Conservation (phyloP, 2,329 filamentous ascomycete species). For the Aspergillus japonicus region DNA sequence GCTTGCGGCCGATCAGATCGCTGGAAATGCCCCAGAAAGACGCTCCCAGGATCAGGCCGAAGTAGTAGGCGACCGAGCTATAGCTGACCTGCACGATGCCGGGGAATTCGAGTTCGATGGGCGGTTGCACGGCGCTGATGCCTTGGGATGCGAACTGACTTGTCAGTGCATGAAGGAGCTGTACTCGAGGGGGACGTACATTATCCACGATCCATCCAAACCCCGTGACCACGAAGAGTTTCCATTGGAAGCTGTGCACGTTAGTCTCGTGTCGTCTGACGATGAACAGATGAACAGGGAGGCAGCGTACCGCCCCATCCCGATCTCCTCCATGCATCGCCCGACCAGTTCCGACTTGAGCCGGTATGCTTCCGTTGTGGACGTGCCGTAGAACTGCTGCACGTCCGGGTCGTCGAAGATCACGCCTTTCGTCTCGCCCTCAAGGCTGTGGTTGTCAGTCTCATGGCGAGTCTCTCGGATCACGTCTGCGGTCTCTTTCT, state of each 20-base stretch:
- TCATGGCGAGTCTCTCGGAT: too few species aligned
- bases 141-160: constrained; percentile 29
- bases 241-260: constrained; percentile 49
- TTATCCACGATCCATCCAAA: constrained; percentile 72
- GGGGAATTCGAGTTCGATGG: constrained; percentile 27
- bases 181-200: constrained; percentile 12
- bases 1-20: constrained; percentile 45
- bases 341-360: constrained; percentile 33
- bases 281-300: background rate
- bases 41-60: constrained; percentile 48
- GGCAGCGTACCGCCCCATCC: constrained; percentile 31
- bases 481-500: too few species aligned
- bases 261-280: background rate
- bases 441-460: constrained; percentile 2
- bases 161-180: background rate
- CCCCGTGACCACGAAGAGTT: constrained; percentile 64
- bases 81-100: constrained; percentile 30
- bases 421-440: constrained; percentile 17
- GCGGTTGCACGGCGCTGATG: constrained; percentile 29
- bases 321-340: constrained; percentile 28
- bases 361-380: constrained; percentile 32
- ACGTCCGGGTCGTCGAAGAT: constrained; percentile 29
- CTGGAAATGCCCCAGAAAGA: constrained; percentile 48
- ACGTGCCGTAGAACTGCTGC: constrained; percentile 41
- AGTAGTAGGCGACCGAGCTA: constrained; percentile 35